Evolutionary conservation across 305 asterid species (phyloP), one percentile per base, ranked within the genome.

Genomic region (Euphrasia arctica): DNA sequence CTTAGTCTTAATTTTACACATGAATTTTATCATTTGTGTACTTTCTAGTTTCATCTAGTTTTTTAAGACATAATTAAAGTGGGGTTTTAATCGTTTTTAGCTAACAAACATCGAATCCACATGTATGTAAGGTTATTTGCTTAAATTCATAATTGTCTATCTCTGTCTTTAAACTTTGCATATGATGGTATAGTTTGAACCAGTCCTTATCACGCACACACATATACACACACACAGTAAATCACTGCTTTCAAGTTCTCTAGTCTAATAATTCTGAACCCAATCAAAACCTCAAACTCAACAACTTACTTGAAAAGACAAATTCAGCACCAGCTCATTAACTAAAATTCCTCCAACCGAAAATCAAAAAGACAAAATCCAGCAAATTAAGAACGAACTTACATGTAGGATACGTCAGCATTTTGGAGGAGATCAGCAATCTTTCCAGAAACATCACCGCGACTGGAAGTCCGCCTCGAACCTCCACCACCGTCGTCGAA

Each of bases 371-470:
- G 11, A 49, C 45, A 36, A 15, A 74, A 54, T 61, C 68, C 71
- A 22, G 54, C 39, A 54, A 48, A 48, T 64, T 34, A 72, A 61
- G 76, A 62, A 36, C 48, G 54, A 54, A 73, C 96, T 90, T 77
- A 94, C 99, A 94, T 68, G 80, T 90, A 93, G 56, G 96, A 83
- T 47, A 85, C 93, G 67, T 93, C 96, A 10, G 95, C 82, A 72
- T 76, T 83, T 11, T 79, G 72, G 70, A 93, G 92, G 73, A 93
- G 88, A 69, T 85, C 93, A 70, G 95, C 91, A 70, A 93, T 83
- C 73, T 78, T 81, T 12, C 74, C 79, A 34, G 95, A 72, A 58
- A 82, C 87, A 65, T 77, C 93, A 57, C 64, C 78, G 18, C 82
- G 77, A 64, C 75, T 75, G 62, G 79, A 70, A 72, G 73, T 77